phyloP scores from a whole-genome alignment of 148 eudicot genomes.

The Vaccinium macrocarpon region DNA sequence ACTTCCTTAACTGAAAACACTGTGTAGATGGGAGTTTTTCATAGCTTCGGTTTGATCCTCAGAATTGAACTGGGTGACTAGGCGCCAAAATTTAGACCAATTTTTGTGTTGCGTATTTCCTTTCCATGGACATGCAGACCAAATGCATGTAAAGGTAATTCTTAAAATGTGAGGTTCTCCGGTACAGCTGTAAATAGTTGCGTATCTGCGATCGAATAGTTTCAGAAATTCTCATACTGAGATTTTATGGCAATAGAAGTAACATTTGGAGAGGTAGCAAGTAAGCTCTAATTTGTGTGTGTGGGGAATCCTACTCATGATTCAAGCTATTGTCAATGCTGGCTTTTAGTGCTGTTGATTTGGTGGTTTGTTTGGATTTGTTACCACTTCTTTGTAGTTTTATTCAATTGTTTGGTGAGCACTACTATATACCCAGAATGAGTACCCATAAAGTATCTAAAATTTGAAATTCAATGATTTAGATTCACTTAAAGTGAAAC shows the following conservation, averaged over 20 bases:
- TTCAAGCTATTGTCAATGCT: not conserved
- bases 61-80: not conserved
- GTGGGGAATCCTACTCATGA: not conserved
- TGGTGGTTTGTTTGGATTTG: not conserved
- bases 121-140: not conserved
- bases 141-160: not conserved
- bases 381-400: no score
- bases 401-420: no score
- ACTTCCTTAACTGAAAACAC: not conserved
- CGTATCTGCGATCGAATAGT: not conserved
- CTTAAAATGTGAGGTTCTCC: not conserved
- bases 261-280: not conserved
- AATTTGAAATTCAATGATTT: no score
- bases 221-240: not conserved
- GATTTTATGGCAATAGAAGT: not conserved
- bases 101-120: not conserved
- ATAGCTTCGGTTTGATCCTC: not conserved
- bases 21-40: not conserved
- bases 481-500: no score
- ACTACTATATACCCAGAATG: no score
- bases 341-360: not conserved
- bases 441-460: no score
- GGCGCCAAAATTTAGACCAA: not conserved
- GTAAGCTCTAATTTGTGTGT: not conserved
- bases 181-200: not conserved